Percentiles rank a stretch among this genome's conserved stretches.
Conservation (phyloP, 306 rosid species). For the Ammopiptanthus mongolicus region DNA sequence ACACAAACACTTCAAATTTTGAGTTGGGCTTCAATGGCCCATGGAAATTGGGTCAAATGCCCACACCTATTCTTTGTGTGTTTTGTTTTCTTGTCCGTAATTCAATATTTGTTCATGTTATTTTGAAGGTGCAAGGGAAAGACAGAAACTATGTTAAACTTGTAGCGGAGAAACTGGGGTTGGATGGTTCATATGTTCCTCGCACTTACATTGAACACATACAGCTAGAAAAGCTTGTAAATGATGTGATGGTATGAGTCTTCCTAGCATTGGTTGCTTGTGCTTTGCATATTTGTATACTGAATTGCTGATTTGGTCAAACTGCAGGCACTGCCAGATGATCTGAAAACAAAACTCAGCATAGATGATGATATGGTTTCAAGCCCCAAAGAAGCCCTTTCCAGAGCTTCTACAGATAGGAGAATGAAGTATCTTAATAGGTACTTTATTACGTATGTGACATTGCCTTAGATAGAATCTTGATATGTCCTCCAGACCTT, state of each 20-base stretch:
- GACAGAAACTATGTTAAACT: conserved; percentile 66
- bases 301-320: conserved; percentile 31
- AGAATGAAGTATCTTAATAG: conserved; percentile 78
- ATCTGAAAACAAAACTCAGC: conserved; percentile 83
- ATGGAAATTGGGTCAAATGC: not conserved
- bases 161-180: conserved; percentile 67
- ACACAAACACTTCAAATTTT: not conserved
- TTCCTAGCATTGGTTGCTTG: conserved; percentile 14
- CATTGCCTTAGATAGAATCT: not conserved
- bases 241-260: conserved; percentile 90
- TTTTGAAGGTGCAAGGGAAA: conserved; percentile 89
- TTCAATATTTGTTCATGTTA: conserved; percentile 18
- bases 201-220: conserved; percentile 98
- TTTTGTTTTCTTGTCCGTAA: conserved; percentile 8
- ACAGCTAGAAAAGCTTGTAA: conserved; percentile 93
- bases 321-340: conserved; percentile 93
- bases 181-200: conserved; percentile 91
- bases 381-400: conserved; percentile 98
- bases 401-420: conserved; percentile 93
- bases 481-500: not conserved
- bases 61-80: not conserved
- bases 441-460: conserved; percentile 33
- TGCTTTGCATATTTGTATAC: conserved; percentile 1
- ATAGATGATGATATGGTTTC: conserved; percentile 73
- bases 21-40: not conserved